Evolutionary conservation across 129 eudicot genomes (phyloP), one percentile per base, ranked within the genome.

Genomic region (Lactuca sativa): DNA sequence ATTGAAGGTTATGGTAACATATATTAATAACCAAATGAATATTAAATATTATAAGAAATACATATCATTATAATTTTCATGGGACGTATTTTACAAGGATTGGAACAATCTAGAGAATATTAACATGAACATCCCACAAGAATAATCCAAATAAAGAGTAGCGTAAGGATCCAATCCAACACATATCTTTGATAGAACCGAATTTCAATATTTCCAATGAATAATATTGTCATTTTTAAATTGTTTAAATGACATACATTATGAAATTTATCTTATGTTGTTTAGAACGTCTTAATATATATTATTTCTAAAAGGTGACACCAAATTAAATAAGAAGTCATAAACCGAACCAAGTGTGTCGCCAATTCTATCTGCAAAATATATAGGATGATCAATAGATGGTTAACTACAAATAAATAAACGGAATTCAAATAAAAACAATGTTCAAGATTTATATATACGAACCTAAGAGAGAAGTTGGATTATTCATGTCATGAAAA

Each of bases 401-500:
- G 41, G 6, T 49, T 25, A 48, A n/a, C 11, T 72, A 17, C 34
- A 15, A 8, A 47, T 3, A 49, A 33, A 16, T 32, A 49, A 2
- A 9, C 5, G 15, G 10, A 61, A 43, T 9, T 44, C 4, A 1
- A 34, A 53, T 36, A 10, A 1, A 64, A 64, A 73, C 14, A 12
- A n/a, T 11, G 37, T 49, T 66, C 11, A 55, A 74, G 66, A 41
- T 16, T 48, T 21, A 14, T 73, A 62, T 9, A 48, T 4, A 62
- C 66, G 9, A 57, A 85, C 91, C 96, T 74, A 65, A 68, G 57
- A 40, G 79, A 59, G 88, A 69, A 62, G 53, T 66, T 51, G 72
- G 31, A 54, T 61, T 66, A 54, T 56, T 36, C 56, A 63, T 56
- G 71, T 71, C 75, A 74, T 48, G 63, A 67, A 51, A 74, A 66